phyloP scores from a whole-genome alignment of 1,284 basidiomycete genomes.

The Leccinum griseonigrum region DNA sequence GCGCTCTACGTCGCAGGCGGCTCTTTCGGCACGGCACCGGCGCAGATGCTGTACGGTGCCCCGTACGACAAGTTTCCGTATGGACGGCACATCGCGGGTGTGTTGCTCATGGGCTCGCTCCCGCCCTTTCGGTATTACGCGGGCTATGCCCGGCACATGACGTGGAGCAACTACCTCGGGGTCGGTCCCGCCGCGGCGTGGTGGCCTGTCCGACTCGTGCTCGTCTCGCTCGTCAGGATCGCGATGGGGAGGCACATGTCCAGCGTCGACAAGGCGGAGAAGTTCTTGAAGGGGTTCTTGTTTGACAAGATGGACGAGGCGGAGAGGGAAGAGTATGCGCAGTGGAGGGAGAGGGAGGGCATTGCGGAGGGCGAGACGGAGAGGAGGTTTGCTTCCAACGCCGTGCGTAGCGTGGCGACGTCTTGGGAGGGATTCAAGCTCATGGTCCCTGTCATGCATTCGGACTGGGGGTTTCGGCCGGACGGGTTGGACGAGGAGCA shows the following conservation, averaged over 20 bases:
- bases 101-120: slow-evolving; percentile 46
- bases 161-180: slow-evolving; percentile 45
- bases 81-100: slow-evolving; percentile 42
- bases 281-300: slow-evolving; percentile 36
- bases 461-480: slow-evolving; percentile 53
- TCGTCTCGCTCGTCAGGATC: slow-evolving; percentile 34
- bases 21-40: slow-evolving; percentile 51
- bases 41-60: slow-evolving; percentile 57
- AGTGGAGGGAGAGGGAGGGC: slow-evolving; percentile 42
- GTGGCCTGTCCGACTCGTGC: slow-evolving; percentile 39
- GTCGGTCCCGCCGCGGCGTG: slow-evolving; percentile 44
- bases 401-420: slow-evolving; percentile 44
- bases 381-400: slow-evolving; percentile 40
- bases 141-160: slow-evolving; percentile 43
- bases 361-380: slow-evolving; percentile 43
- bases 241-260: slow-evolving; percentile 37
- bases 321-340: slow-evolving; percentile 39
- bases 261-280: slow-evolving; percentile 40
- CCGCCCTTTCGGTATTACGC: slow-evolving; percentile 47
- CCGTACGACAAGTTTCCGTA: slow-evolving; percentile 50
- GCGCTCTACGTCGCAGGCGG: slow-evolving; percentile 51
- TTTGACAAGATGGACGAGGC: slow-evolving; percentile 43
- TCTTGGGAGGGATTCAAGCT: slow-evolving; percentile 56
- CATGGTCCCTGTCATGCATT: slow-evolving; percentile 42
- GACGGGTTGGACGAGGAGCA: slow-evolving; percentile 44